These are phyloP conservation scores for Zygosaccharomyces siamensis DNA, from an alignment of 805 yeast species.

Conservation along the genomic window DNA sequence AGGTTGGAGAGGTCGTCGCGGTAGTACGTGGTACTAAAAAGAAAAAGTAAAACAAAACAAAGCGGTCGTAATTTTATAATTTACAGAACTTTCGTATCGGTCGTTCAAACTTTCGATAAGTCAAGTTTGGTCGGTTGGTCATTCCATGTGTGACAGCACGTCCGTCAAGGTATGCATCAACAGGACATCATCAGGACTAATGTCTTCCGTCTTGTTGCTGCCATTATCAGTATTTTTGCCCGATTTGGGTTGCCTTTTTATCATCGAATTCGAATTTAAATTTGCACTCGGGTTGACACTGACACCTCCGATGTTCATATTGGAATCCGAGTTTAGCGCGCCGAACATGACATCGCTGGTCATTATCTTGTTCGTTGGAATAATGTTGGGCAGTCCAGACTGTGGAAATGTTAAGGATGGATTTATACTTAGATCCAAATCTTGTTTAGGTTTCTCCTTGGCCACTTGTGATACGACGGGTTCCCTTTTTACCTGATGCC, in stretches of 20 bases:
- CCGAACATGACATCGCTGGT: constrained; percentile 13
- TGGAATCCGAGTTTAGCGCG: constrained; percentile 3
- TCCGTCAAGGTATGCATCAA: constrained; percentile 24
- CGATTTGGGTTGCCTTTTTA: not conserved
- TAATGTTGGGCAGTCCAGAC: constrained; percentile 2
- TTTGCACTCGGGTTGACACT: not conserved
- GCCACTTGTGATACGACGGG: not conserved
- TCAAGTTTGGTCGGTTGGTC: not conserved
- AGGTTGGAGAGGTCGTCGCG: no score
- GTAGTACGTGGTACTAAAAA: not conserved
- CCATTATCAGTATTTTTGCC: not conserved
- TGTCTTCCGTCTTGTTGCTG: constrained; percentile 4
- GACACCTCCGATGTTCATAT: not conserved
- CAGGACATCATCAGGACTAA: constrained; percentile 23
- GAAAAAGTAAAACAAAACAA: not conserved
- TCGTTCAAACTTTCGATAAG: not conserved
- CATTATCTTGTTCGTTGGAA: constrained; percentile 8
- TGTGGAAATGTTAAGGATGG: constrained; percentile 5
- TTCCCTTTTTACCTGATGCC: not conserved
- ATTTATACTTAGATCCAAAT: constrained; percentile 1
- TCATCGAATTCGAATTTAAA: no score
- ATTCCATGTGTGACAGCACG: constrained; percentile 25
- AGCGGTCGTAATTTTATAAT: not conserved
- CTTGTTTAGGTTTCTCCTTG: constrained; percentile 1
- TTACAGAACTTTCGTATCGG: constrained; percentile 1